These are phyloP conservation scores for Penicillium verhagenii DNA, from an alignment of 495 filamentous ascomycete species.

Conservation along the genomic window DNA sequence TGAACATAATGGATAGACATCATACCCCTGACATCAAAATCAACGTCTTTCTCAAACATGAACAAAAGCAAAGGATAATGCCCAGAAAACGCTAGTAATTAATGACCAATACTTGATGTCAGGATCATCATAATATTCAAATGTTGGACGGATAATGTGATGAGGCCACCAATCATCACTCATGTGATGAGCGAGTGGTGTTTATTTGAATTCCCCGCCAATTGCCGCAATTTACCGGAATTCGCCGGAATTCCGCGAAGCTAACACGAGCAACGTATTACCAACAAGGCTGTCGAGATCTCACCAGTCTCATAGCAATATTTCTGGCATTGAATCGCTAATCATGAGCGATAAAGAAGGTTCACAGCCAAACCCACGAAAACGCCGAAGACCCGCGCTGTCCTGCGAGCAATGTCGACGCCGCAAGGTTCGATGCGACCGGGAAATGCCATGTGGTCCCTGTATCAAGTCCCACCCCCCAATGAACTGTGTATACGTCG, in stretches of 20 bases:
- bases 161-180: no score
- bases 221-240: conserved; percentile 1
- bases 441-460: conserved; percentile 37
- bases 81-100: no score
- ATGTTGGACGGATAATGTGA: no score
- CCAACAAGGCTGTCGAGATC: neutral
- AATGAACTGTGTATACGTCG: conserved; percentile 22
- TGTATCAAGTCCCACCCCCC: conserved; percentile 33
- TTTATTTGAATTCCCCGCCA: neutral
- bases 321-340: neutral
- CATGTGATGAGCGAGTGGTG: no score
- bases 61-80: neutral
- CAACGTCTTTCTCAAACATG: neutral
- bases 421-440: conserved; percentile 49
- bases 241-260: conserved; percentile 6
- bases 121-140: neutral
- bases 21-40: neutral
- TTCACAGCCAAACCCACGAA: conserved; percentile 16
- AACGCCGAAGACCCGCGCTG: conserved; percentile 40
- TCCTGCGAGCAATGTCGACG: conserved; percentile 45
- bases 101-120: no score
- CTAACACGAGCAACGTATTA: neutral
- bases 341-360: neutral
- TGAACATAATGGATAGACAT: conserved; percentile 1
- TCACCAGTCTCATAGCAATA: neutral